phyloP scores from a whole-genome alignment of 2,329 filamentous ascomycete genomes.

The Ophiostoma novo-ulmi region DNA sequence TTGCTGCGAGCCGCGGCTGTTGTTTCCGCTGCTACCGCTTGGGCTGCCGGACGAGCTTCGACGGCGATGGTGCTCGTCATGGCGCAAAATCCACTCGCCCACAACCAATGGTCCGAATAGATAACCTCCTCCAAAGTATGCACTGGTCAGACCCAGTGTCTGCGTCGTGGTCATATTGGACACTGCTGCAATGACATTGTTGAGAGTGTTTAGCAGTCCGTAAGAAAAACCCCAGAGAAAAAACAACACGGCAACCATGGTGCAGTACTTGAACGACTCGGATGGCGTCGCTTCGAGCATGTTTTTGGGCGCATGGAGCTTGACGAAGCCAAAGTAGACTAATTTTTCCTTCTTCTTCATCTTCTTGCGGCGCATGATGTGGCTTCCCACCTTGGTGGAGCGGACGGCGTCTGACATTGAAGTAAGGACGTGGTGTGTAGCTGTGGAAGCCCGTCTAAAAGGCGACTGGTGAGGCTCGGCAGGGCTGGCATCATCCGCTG shows the following conservation, averaged over 20 bases:
- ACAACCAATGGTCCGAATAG: conserved; percentile 64
- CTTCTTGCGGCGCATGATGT: neutral
- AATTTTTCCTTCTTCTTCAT: neutral
- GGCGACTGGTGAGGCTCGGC: neutral
- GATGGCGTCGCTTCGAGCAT: conserved; percentile 59
- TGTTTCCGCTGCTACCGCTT: neutral
- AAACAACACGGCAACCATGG: conserved; percentile 73
- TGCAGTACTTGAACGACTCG: conserved; percentile 67
- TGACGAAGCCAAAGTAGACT: conserved; percentile 64
- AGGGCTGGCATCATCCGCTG: neutral
- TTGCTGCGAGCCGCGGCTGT: neutral
- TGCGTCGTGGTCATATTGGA: conserved; percentile 57
- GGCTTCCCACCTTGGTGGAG: neutral
- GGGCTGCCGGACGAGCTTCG: conserved; percentile 30
- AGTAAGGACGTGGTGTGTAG: neutral
- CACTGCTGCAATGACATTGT: conserved; percentile 61
- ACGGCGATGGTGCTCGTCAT: conserved; percentile 56
- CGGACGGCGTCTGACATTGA: neutral
- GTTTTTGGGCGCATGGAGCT: conserved; percentile 63
- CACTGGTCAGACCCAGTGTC: conserved; percentile 61
- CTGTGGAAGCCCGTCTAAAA: neutral
- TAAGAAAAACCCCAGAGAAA: conserved; percentile 85
- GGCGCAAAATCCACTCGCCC: conserved; percentile 64
- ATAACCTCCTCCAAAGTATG: conserved; percentile 68
- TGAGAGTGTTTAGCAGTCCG: conserved; percentile 76